Conservation (phyloP, 2,329 filamentous ascomycete species). For the Pestalotiopsis fici region DNA sequence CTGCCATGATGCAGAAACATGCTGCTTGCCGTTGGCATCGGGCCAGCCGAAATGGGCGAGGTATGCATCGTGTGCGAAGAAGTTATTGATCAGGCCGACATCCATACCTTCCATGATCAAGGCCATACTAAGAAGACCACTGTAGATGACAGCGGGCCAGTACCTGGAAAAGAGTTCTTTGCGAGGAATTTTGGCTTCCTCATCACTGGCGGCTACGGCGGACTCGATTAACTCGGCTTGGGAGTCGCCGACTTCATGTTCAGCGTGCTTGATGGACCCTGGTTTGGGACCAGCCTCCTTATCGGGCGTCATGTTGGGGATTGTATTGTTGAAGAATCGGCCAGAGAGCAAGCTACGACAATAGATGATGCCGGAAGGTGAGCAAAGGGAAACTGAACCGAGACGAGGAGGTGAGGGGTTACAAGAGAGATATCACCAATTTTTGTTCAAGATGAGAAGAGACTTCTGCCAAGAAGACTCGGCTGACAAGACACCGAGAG, state of each 20-base stretch:
- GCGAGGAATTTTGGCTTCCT: slow-evolving; percentile 26
- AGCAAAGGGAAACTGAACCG: no score
- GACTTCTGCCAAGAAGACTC: background rate
- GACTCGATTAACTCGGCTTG: slow-evolving; percentile 31
- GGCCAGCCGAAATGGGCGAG: slow-evolving; percentile 33
- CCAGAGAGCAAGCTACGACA: no score
- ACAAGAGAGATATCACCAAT: no score
- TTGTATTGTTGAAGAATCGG: no score
- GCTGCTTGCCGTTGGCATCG: slow-evolving; percentile 33
- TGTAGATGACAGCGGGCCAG: slow-evolving; percentile 27
- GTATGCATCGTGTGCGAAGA: slow-evolving; percentile 34
- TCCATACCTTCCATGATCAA: slow-evolving; percentile 36
- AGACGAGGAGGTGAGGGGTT: no score
- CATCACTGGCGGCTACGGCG: slow-evolving; percentile 29
- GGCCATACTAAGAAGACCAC: slow-evolving; percentile 29
- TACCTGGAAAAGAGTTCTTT: slow-evolving; percentile 33
- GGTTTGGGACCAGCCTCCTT: background rate
- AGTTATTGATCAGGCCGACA: slow-evolving; percentile 38
- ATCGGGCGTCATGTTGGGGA: background rate
- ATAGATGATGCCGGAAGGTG: no score
- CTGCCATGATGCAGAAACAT: slow-evolving; percentile 46
- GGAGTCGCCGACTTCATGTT: slow-evolving; percentile 21
- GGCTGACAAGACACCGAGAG: background rate
- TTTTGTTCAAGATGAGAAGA: background rate
- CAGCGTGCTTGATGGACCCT: slow-evolving; percentile 21